Evolutionary conservation across 192 early-diverging fungal species (phyloP).

Genomic region (Radiomyces spectabilis): DNA sequence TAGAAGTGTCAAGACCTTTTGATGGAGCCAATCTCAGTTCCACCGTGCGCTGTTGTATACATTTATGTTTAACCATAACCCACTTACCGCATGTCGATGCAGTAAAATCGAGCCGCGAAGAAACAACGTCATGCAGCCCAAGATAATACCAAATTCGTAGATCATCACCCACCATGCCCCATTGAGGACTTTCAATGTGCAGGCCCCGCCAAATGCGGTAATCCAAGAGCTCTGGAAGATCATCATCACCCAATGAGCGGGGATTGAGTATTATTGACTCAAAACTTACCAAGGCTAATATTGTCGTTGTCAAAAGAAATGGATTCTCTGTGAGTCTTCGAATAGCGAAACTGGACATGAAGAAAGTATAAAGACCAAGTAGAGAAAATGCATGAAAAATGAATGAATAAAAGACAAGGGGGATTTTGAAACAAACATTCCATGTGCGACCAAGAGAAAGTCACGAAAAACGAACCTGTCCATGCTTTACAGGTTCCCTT

Average conservation of each 20-base stretch:
- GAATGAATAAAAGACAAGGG: background rate
- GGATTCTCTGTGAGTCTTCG: background rate
- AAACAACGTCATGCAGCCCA: background rate
- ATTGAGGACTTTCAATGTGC: slow-evolving; percentile 6
- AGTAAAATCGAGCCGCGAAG: slow-evolving; percentile 1
- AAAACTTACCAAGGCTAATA: background rate
- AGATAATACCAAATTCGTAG: slow-evolving; percentile 7
- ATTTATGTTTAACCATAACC: background rate
- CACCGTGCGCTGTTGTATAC: too few relatives aligned
- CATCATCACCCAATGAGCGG: too few relatives aligned
- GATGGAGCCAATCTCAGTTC: background rate
- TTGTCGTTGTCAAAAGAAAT: background rate
- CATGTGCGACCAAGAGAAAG: too few relatives aligned
- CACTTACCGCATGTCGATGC: slow-evolving; percentile 11
- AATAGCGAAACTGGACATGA: background rate
- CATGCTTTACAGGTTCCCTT: too few relatives aligned
- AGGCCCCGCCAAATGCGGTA: slow-evolving; percentile 7
- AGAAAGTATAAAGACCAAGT: background rate
- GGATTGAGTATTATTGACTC: background rate
- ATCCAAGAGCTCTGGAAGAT: background rate
- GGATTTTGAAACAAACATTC: too few relatives aligned
- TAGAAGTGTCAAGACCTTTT: slow-evolving; percentile 10
- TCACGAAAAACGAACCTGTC: background rate
- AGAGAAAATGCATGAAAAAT: background rate
- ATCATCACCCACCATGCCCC: slow-evolving; percentile 18